Conservation (phyloP, 768 basidiomycete genomes). For the Phylloporus sp. region DNA sequence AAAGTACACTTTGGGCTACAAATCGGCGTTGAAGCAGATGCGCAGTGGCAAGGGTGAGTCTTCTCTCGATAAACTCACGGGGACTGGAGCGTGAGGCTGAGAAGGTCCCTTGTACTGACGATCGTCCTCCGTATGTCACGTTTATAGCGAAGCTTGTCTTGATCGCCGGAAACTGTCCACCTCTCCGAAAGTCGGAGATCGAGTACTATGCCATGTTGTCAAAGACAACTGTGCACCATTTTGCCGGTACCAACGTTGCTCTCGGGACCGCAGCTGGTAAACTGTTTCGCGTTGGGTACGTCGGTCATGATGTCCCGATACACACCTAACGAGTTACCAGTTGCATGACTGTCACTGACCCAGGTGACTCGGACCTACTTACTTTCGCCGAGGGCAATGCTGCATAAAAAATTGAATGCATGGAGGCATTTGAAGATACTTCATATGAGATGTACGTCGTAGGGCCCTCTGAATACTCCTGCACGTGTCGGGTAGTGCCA, state of each 20-base stretch:
- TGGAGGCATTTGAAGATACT: slow-evolving; percentile 3
- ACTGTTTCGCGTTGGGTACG: slow-evolving; percentile 96
- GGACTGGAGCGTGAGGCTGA: slow-evolving; percentile 99
- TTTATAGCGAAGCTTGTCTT: slow-evolving; percentile 90
- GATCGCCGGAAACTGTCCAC: slow-evolving; percentile 98
- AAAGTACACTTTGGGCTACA: slow-evolving; percentile 96
- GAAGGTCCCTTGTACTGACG: slow-evolving; percentile 93
- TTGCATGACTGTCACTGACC: slow-evolving; percentile 96
- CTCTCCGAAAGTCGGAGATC: slow-evolving; percentile 97
- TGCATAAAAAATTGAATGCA: slow-evolving; percentile 39
- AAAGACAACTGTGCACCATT: slow-evolving; percentile 98
- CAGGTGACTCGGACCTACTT: slow-evolving; percentile 95
- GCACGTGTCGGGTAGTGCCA: neutral
- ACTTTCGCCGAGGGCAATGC: slow-evolving; percentile 74
- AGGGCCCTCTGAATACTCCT: neutral
- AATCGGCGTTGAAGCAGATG: slow-evolving; percentile 98
- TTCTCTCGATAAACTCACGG: slow-evolving; percentile 49
- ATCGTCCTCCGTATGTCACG: slow-evolving; percentile 12
- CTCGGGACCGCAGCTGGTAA: slow-evolving; percentile 99
- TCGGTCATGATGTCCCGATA: slow-evolving; percentile 3
- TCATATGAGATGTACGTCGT: neutral
- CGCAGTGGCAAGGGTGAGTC: slow-evolving; percentile 92
- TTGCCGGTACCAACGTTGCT: slow-evolving; percentile 94
- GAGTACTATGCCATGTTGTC: slow-evolving; percentile 99
- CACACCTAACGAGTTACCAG: slow-evolving; percentile 37